These are phyloP conservation scores for Podospora conica DNA, from an alignment of 495 filamentous ascomycete genomes.

Conservation along the genomic window DNA sequence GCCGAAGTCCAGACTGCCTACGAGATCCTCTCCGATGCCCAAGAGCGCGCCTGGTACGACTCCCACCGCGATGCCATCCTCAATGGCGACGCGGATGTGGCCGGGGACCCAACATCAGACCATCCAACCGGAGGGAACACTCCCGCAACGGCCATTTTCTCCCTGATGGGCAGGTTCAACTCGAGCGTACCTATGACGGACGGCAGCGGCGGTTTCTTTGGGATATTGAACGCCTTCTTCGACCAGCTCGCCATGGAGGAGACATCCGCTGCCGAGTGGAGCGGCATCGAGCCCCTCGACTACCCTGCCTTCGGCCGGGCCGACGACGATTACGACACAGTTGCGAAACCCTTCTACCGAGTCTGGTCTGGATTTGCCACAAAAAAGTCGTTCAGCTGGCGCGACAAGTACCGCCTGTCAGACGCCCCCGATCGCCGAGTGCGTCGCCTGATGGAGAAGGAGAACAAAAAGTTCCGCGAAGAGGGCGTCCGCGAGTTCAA, in stretches of 20 bases:
- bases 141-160: slow-evolving; percentile 67
- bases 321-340: slow-evolving; percentile 59
- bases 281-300: slow-evolving; percentile 44
- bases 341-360: slow-evolving; percentile 75
- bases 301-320: slow-evolving; percentile 78
- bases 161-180: slow-evolving; percentile 68
- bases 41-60: slow-evolving; percentile 97
- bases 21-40: slow-evolving; percentile 88
- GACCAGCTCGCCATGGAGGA: slow-evolving; percentile 78
- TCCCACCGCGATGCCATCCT: slow-evolving; percentile 83
- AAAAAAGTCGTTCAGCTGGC: slow-evolving; percentile 82
- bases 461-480: slow-evolving; percentile 82
- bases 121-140: slow-evolving; percentile 63
- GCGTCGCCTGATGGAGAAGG: slow-evolving; percentile 86
- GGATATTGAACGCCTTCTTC: slow-evolving; percentile 66
- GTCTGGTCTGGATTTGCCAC: slow-evolving; percentile 79
- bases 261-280: slow-evolving; percentile 61
- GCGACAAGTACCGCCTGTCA: slow-evolving; percentile 68
- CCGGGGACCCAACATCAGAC: slow-evolving; percentile 42
- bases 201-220: slow-evolving; percentile 73
- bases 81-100: slow-evolving; percentile 49
- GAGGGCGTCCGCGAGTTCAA: slow-evolving; percentile 84
- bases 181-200: slow-evolving; percentile 72
- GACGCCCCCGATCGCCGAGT: slow-evolving; percentile 83
- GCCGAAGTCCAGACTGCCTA: slow-evolving; percentile 90